Conservation (phyloP, 202 grass and related monocot genomes). For the Carex arenaria region DNA sequence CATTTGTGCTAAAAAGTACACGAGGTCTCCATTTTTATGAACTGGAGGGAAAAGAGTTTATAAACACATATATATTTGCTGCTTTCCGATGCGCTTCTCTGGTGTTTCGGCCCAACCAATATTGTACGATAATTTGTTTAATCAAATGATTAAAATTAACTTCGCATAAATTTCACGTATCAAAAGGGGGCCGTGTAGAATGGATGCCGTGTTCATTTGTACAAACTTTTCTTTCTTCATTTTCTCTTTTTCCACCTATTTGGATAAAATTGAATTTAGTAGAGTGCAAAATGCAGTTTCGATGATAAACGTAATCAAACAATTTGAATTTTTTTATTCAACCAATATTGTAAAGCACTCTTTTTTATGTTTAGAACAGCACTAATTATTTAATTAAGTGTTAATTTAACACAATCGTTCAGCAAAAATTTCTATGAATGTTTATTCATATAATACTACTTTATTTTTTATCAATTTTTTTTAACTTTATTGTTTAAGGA, state of each 20-base stretch:
- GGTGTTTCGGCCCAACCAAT: neutral
- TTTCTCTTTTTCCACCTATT: neutral
- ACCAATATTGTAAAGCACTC: neutral
- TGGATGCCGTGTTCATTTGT: neutral
- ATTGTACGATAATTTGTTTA: neutral
- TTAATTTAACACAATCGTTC: neutral
- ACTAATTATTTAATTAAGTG: neutral
- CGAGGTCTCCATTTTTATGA: neutral
- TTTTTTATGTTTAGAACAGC: neutral
- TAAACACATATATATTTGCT: neutral
- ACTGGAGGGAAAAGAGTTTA: neutral
- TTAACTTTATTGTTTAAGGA: neutral
- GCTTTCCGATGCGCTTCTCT: neutral
- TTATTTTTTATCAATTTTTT: neutral
- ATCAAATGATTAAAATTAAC: neutral
- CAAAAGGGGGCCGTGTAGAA: neutral
- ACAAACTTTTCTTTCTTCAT: neutral
- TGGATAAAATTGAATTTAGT: neutral
- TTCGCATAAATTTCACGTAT: neutral
- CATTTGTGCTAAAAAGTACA: no score
- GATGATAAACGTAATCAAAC: neutral
- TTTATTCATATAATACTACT: neutral
- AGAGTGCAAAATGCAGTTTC: neutral
- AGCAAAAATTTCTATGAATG: neutral
- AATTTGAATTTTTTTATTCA: neutral